These are phyloP conservation scores for Candida dajiaensis DNA, from an alignment of 805 yeast genomes.

Conservation along the genomic window DNA sequence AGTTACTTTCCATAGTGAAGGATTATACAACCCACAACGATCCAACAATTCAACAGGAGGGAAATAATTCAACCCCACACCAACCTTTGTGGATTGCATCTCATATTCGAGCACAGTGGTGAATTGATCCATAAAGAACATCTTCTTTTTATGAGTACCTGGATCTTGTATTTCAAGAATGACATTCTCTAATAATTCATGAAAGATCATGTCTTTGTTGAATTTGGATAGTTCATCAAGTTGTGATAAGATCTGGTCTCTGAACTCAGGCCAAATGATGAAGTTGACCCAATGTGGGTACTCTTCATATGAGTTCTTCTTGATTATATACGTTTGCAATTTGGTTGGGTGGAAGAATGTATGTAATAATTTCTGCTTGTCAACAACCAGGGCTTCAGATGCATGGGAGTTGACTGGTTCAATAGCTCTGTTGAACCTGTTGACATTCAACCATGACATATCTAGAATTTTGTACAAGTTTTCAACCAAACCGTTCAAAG, in stretches of 20 bases:
- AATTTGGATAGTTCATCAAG: slow-evolving; percentile 3
- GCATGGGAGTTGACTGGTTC: background rate
- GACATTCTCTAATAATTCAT: slow-evolving; percentile 8
- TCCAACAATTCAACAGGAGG: background rate
- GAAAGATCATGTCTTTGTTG: slow-evolving; percentile 3
- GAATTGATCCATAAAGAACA: slow-evolving; percentile 6
- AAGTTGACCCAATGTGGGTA: slow-evolving; percentile 14
- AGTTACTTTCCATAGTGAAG: slow-evolving; percentile 9
- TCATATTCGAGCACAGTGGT: slow-evolving; percentile 1
- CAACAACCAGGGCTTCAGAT: background rate
- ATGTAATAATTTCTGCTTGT: slow-evolving; percentile 3
- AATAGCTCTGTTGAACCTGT: background rate
- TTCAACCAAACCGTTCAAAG: slow-evolving; percentile 3
- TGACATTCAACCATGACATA: slow-evolving; percentile 8
- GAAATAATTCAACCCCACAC: background rate
- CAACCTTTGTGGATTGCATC: background rate
- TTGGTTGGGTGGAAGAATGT: slow-evolving; percentile 12
- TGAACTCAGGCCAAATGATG: slow-evolving; percentile 12
- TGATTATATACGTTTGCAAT: slow-evolving; percentile 7
- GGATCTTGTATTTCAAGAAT: slow-evolving; percentile 4
- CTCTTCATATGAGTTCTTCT: slow-evolving; percentile 1
- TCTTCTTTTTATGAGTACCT: background rate
- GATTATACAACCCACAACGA: slow-evolving; percentile 6
- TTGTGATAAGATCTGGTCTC: slow-evolving; percentile 6
- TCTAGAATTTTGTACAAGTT: slow-evolving; percentile 7